Base-by-base conservation (phyloP, 331 rosid genomes). In the Acacia concinna region DNA sequence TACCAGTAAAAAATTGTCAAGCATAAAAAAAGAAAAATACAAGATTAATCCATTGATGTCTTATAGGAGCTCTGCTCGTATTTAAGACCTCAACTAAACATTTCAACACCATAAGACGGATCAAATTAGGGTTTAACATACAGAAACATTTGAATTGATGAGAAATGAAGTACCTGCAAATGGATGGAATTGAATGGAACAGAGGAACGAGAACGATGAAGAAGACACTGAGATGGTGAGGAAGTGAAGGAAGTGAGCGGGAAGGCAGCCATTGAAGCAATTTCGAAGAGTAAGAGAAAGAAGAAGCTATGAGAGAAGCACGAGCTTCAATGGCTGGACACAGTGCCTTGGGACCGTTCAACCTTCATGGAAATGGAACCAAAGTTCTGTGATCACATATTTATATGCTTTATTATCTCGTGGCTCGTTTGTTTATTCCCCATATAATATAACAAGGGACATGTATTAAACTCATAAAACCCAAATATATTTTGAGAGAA, bases 311-410 rank as follows among this genome's bases (percentile, higher is more conserved):
- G 15, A 15, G 74, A 25, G 57, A 43, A 13, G 68, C 34, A 57
- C 41, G 69, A 63, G 73, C 37, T 44, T 20, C 31, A 38, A 64
- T 86, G 88, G 94, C 87, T 89, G 88, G 90, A 82, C 70, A 78
- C 75, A 79, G 6, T 0, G 64, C 32, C 46, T 66, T 8, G 15
- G 54, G 74, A 44, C 74, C 74, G 38, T 69, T 83, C 86, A 78
- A 77, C 63, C 49, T 31, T 56, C 64, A n/a, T 27, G 74, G 7
- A 52, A 35, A n/a, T 27, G 74, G 7, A 52, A 35, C 47, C 49
- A 72, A 72, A 72, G n/a, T n/a, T 72, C 47, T 27, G 43, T 30
- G 30, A 40, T 49, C 23, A 49, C 56, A 20, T 5, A 49, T 18
- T 49, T 49, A 49, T 49, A 49, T 23, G 57, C 23, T 49, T 9